Evolutionary conservation across 345 rosid genomes (phyloP), one percentile per base, ranked within the genome.

Genomic region (Cardamine occulta): DNA sequence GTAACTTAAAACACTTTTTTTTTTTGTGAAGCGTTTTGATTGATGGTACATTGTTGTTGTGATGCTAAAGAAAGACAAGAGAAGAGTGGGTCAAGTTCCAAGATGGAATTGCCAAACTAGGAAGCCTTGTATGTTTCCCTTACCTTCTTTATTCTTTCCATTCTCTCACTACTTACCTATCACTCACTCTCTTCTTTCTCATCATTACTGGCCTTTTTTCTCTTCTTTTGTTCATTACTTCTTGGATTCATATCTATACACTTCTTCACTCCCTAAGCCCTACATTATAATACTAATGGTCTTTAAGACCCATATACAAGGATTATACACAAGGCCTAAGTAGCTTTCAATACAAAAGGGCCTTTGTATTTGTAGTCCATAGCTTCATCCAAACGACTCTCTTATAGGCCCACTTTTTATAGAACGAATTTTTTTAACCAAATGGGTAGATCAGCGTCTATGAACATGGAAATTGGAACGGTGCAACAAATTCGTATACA

Each of bases 51-150:
- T 55, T 64, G 32, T 35, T 64, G 24, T 26, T 48, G 66, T 57
- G 68, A 78, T 66, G 73, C 32, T 21, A 59, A 29, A 21, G 63
- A 78, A 78, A 78, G 77, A 72, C 44, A 55, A 64, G 47, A 66
- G n/a, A 59, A 40, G 45, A 11, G 6, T 15, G 60, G 39, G 11
- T 34, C 80, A 70, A 77, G 80, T 77, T 77, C 76, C 80, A 72
- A 72, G 68, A 59, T 58, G 17, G 4, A 21, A 28, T 57, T 72
- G 57, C 77, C 69, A 72, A 66, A 72, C 13, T 5, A 51, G 77
- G 77, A 72, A 66, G 42, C 26, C 3, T 66, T 78, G 57, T 29
- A 72, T 78, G 77, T 72, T 72, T 72, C 76, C 64, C 62, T 65
- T 48, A 15, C 68, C 5, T 12, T 64, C 13, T 64, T 56, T 64